phyloP scores from a whole-genome alignment of 495 filamentous ascomycete species.

The Hypoxylon crocopeplum region DNA sequence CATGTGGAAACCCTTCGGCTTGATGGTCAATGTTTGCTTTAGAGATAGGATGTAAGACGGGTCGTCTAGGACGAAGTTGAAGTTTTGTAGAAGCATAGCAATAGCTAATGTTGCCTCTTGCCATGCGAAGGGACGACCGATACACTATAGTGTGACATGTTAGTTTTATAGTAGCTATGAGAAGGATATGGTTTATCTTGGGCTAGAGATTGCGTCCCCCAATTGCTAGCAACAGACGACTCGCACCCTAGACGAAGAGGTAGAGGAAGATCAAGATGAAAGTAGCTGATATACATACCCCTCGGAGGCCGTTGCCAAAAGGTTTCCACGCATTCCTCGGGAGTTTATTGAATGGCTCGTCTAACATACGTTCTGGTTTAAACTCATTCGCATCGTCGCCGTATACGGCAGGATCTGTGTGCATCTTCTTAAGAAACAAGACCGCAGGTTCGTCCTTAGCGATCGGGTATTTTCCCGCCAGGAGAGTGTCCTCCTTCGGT shows the following conservation, averaged over 20 bases:
- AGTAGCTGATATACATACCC: slow-evolving; percentile 40
- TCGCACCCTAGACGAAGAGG: too few species aligned
- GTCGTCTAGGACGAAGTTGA: slow-evolving; percentile 65
- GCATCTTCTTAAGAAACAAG: slow-evolving; percentile 62
- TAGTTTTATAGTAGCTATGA: slow-evolving; percentile 50
- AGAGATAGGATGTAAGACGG: slow-evolving; percentile 68
- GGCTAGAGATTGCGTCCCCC: too few species aligned
- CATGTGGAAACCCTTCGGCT: slow-evolving; percentile 77
- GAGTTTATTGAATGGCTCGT: slow-evolving; percentile 64
- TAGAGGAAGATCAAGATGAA: neutral
- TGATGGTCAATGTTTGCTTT: slow-evolving; percentile 77
- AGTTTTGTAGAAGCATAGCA: slow-evolving; percentile 66
- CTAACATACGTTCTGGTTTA: slow-evolving; percentile 69
- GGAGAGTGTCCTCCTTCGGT: slow-evolving; percentile 54
- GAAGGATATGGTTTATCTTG: too few species aligned
- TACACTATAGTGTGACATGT: slow-evolving; percentile 41
- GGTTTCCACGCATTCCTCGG: slow-evolving; percentile 65
- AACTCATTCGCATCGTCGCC: slow-evolving; percentile 63
- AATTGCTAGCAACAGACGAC: too few species aligned
- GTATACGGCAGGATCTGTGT: slow-evolving; percentile 56
- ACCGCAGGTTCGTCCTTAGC: slow-evolving; percentile 58
- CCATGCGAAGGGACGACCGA: slow-evolving; percentile 68
- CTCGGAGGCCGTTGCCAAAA: slow-evolving; percentile 62
- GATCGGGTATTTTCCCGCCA: slow-evolving; percentile 73
- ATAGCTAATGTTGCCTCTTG: slow-evolving; percentile 63